Evolutionary conservation across 306 rosid species (phyloP).

Genomic region (Pachyrhizus erosus): DNA sequence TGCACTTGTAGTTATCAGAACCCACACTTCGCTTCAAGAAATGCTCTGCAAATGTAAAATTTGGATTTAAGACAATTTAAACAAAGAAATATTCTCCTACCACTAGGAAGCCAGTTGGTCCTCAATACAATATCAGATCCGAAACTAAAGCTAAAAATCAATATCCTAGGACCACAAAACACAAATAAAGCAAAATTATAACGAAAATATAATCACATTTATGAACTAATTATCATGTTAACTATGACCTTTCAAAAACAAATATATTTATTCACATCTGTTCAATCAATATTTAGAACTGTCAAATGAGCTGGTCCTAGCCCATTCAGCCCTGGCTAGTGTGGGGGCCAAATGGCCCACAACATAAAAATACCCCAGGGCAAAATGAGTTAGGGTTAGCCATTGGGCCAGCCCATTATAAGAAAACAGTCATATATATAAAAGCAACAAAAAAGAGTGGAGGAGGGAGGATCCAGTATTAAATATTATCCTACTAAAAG

Average conservation of each 20-base stretch:
- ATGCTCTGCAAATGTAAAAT: conserved; percentile 11
- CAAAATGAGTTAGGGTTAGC: too few relatives aligned
- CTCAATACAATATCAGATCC: not conserved
- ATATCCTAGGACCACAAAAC: too few relatives aligned
- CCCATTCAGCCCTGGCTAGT: not conserved
- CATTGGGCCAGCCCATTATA: not conserved
- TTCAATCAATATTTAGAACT: too few relatives aligned
- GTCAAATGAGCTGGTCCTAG: not conserved
- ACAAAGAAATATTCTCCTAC: conserved; percentile 2
- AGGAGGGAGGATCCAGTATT: too few relatives aligned
- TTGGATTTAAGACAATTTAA: not conserved
- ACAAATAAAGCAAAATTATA: too few relatives aligned
- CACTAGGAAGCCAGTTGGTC: not conserved
- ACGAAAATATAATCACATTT: not conserved
- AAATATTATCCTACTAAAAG: not conserved
- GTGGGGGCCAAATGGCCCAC: not conserved
- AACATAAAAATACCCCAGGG: not conserved
- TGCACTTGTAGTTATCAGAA: conserved; percentile 14
- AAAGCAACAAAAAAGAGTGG: too few relatives aligned
- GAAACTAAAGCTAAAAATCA: not conserved
- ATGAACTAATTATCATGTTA: too few relatives aligned
- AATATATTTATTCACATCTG: too few relatives aligned
- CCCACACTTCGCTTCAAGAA: conserved; percentile 11
- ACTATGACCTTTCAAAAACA: too few relatives aligned
- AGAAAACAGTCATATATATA: not conserved